Percentiles rank a stretch among this genome's conserved stretches.
phyloP scores from a whole-genome alignment of 2,329 filamentous ascomycete species.

The Cryphonectria naterciae region DNA sequence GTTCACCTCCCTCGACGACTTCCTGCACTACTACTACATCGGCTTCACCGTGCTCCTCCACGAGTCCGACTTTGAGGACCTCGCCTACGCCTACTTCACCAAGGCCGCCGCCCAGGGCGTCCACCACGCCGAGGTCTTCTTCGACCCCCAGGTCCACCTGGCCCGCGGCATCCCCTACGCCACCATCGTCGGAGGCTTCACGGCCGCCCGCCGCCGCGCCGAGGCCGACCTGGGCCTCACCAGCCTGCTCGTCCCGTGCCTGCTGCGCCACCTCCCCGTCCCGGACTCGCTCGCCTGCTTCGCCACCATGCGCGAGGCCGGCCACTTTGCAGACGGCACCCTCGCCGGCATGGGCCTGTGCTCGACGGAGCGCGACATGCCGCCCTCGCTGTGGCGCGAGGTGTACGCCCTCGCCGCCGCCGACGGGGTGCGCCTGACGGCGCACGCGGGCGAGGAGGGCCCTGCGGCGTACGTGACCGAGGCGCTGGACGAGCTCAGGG shows the following conservation, averaged over 20 bases:
- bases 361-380: constrained; percentile 42
- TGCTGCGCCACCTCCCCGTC: constrained; percentile 70
- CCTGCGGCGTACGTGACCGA: constrained; percentile 67
- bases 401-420: constrained; percentile 60
- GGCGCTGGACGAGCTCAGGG: constrained; percentile 64
- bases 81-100: constrained; percentile 73
- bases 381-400: constrained; percentile 60
- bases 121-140: constrained; percentile 77
- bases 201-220: constrained; percentile 62
- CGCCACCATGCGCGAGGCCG: constrained; percentile 43
- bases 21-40: constrained; percentile 78
- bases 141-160: constrained; percentile 78
- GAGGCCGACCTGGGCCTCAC: constrained; percentile 66
- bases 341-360: constrained; percentile 38
- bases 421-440: constrained; percentile 64
- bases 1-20: constrained; percentile 76
- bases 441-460: constrained; percentile 78
- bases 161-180: constrained; percentile 64
- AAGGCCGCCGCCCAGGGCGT: constrained; percentile 68
- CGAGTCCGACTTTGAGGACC: constrained; percentile 69
- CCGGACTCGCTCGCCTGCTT: constrained; percentile 56
- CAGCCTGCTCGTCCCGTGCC: constrained; percentile 71
- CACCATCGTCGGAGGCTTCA: constrained; percentile 67
- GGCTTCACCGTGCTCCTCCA: constrained; percentile 72
- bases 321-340: constrained; percentile 48